These are phyloP conservation scores for Gonium pectorale DNA, from an alignment of 139 green algal genomes.

Conservation along the genomic window DNA sequence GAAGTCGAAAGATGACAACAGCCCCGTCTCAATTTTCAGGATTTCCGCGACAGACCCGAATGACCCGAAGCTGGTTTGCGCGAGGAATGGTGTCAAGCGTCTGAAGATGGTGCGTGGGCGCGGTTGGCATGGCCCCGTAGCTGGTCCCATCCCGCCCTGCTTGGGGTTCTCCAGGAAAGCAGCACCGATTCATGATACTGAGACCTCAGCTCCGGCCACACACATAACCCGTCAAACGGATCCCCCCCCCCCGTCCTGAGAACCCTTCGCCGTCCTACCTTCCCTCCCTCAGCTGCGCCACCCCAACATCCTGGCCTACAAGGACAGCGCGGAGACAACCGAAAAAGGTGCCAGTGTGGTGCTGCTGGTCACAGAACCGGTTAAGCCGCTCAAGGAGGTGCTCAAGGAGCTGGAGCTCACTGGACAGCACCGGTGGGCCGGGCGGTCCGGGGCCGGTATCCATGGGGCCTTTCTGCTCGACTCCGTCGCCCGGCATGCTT, in stretches of 20 bases:
- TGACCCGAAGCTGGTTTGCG: conserved; percentile 73
- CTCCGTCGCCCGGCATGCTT: no score
- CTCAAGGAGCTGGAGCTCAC: conserved; percentile 72
- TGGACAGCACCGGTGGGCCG: conserved; percentile 62
- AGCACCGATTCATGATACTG: no score
- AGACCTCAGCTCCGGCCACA: no score
- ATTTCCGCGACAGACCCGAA: conserved; percentile 64
- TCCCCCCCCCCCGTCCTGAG: no score
- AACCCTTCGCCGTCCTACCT: neutral
- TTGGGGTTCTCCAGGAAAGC: no score
- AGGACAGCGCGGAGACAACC: conserved; percentile 83
- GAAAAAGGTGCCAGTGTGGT: conserved; percentile 77
- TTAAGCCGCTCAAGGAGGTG: conserved; percentile 75
- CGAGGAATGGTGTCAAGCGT: conserved; percentile 85
- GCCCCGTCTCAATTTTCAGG: conserved; percentile 83
- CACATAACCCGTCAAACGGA: no score
- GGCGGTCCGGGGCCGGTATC: no score
- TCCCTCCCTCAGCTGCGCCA: conserved; percentile 79
- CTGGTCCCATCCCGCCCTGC: no score
- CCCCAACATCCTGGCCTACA: conserved; percentile 88
- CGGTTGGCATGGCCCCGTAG: neutral
- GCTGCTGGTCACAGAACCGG: conserved; percentile 89
- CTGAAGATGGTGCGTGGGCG: conserved; percentile 74
- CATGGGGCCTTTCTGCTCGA: no score
- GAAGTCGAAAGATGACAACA: conserved; percentile 75